Base-by-base conservation (phyloP, 2,329 filamentous ascomycete genomes). In the Lasiodiplodia sp. region DNA sequence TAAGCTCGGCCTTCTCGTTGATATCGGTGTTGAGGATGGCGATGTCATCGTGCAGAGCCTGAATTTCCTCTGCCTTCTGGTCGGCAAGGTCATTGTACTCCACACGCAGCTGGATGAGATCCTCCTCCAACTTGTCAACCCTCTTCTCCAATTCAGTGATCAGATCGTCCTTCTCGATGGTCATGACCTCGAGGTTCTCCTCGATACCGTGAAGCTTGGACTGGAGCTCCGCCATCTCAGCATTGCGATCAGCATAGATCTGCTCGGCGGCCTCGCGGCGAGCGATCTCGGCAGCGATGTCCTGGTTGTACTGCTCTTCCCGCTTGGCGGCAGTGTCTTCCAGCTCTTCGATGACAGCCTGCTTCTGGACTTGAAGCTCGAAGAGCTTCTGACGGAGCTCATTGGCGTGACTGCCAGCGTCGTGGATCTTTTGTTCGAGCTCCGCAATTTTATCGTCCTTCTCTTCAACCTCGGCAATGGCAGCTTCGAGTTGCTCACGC, bases 331-430 rank as follows among this genome's bases (percentile, higher is more conserved):
- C 76, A 0, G 74, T 72, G 18, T 76, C 72, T 70, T 83, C 72
- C 7, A 84, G 73, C 21, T 79, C 73, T 56, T 76, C 74, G 52
- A 84, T 74, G n/a, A 77, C 70, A 31, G 74, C 68, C 52, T 80
- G 77, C 71, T 82, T 79, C 57, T 80, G 75, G 69, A 82, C 77
- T 73, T 85, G 83, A 2, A 81, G 74, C 60, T 82, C 76, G 72
- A 83, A 84, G 6, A 85, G 73, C 73, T 84, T 85, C 66, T 81
- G 79, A 3, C 83, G 82, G 31, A 85, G 78, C 71, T 83, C 79
- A 38, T 85, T 84, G n/a, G 82, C 82, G 69, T 83, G 78, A 18
- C 80, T 74, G 51, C 83, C 83, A n/a, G 76, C 73, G 23, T 79
- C 75, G 25, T 79, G 77, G 5, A 84, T 72, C 66, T 79, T 79